Conservation (phyloP, 345 rosid species). For the Abelmoschus esculentus region DNA sequence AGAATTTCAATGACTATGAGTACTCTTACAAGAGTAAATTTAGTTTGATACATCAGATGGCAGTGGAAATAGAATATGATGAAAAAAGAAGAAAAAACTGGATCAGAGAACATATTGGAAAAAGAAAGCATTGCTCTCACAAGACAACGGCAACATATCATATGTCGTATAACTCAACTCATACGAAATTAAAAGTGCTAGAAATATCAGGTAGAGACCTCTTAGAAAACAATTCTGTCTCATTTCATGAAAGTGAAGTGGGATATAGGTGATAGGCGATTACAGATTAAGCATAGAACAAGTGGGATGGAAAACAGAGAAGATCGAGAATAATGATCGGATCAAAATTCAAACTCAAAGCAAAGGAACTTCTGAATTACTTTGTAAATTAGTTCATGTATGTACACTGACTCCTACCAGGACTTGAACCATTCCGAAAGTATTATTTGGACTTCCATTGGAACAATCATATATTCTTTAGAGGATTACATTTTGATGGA, state of each 20-base stretch:
- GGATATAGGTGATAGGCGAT: not conserved
- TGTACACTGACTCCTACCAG: not conserved
- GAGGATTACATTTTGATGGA: not conserved
- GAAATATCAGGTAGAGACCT: not conserved
- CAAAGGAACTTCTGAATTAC: not conserved
- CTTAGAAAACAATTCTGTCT: not conserved
- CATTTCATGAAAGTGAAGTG: not conserved
- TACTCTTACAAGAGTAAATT: not conserved
- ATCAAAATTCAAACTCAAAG: not conserved
- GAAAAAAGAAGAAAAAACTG: not conserved
- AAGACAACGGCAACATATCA: not conserved
- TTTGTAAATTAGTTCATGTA: not conserved
- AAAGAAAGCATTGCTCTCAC: not conserved
- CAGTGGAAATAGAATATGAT: not conserved
- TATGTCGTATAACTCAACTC: not conserved
- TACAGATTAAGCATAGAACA: not conserved
- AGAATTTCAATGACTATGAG: not conserved
- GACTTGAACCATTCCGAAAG: not conserved
- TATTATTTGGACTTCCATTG: slow-evolving; percentile 2
- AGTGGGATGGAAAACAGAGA: not conserved
- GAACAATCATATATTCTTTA: not conserved
- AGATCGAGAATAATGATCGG: not conserved
- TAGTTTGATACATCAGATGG: not conserved
- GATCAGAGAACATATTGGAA: not conserved
- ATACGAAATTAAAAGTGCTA: not conserved